These are phyloP conservation scores for Linum usitatissimum DNA, from an alignment of 345 rosid species.

Conservation along the genomic window DNA sequence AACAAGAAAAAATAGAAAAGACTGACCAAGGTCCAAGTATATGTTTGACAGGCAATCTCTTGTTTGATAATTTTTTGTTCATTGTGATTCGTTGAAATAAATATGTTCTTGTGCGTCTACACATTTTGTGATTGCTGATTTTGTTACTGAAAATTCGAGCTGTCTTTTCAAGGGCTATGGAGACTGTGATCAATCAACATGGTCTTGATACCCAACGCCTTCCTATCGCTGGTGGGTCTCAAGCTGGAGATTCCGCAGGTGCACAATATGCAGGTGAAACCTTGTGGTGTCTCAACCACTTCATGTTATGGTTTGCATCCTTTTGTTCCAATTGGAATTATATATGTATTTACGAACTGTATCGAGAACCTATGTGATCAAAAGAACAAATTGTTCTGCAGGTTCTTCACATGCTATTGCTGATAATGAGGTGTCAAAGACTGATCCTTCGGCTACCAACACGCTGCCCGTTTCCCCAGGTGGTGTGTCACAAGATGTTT, in stretches of 20 bases:
- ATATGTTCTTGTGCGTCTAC: background rate
- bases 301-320: slow-evolving; percentile 3
- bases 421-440: slow-evolving; percentile 59
- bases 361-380: background rate
- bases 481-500: slow-evolving; percentile 48
- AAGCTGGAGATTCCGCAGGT: slow-evolving; percentile 58
- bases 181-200: slow-evolving; percentile 83
- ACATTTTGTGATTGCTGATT: background rate
- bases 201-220: slow-evolving; percentile 81
- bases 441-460: slow-evolving; percentile 49
- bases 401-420: slow-evolving; percentile 64
- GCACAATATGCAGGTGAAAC: slow-evolving; percentile 55
- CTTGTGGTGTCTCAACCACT: slow-evolving; percentile 7
- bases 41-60: background rate
- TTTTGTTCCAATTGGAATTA: background rate
- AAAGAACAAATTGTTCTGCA: slow-evolving; percentile 22
- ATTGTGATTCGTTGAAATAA: background rate
- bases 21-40: background rate
- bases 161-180: slow-evolving; percentile 73
- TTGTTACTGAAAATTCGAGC: background rate
- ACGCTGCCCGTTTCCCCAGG: slow-evolving; percentile 64
- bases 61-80: too few relatives aligned
- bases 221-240: slow-evolving; percentile 58
- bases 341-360: background rate
- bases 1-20: background rate